phyloP scores from a whole-genome alignment of 495 filamentous ascomycete species.

The Penicillium dipodomyicola region DNA sequence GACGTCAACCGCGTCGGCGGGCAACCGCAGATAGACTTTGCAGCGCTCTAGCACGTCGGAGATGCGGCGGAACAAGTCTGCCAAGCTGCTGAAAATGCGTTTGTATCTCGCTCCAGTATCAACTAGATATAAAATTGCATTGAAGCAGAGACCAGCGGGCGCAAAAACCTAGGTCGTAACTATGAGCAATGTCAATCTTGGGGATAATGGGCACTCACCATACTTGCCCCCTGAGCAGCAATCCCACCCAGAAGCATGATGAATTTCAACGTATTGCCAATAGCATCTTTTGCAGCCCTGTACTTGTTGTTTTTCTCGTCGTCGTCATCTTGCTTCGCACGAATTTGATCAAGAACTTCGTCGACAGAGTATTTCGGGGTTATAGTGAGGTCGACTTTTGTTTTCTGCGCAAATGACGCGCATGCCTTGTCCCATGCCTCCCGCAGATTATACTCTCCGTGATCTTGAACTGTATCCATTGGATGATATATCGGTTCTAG shows the following conservation, averaged over 20 bases:
- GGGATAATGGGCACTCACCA: slow-evolving; percentile 9
- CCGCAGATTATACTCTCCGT: slow-evolving; percentile 22
- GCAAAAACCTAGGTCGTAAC: slow-evolving; percentile 18
- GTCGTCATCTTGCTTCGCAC: slow-evolving; percentile 18
- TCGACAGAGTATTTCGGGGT: slow-evolving; percentile 17
- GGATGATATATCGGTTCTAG: background rate
- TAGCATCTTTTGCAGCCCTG: slow-evolving; percentile 20
- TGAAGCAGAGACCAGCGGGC: slow-evolving; percentile 26
- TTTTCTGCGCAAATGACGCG: slow-evolving; percentile 18
- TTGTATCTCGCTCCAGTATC: slow-evolving; percentile 28
- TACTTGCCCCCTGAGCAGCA: slow-evolving; percentile 23
- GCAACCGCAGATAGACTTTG: slow-evolving; percentile 29
- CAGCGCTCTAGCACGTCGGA: slow-evolving; percentile 30
- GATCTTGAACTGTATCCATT: slow-evolving; percentile 8
- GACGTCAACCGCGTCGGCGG: slow-evolving; percentile 22
- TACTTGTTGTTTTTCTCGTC: slow-evolving; percentile 22
- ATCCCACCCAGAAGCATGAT: slow-evolving; percentile 22
- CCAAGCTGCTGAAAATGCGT: slow-evolving; percentile 29
- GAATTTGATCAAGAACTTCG: slow-evolving; percentile 24
- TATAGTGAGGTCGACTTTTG: slow-evolving; percentile 21
- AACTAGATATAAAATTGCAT: slow-evolving; percentile 28
- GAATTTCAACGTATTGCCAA: slow-evolving; percentile 20
- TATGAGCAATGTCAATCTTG: background rate
- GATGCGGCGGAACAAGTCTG: slow-evolving; percentile 24
- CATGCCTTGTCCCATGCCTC: slow-evolving; percentile 24